Conservation (phyloP, 345 rosid species). For the Salix udensis region DNA sequence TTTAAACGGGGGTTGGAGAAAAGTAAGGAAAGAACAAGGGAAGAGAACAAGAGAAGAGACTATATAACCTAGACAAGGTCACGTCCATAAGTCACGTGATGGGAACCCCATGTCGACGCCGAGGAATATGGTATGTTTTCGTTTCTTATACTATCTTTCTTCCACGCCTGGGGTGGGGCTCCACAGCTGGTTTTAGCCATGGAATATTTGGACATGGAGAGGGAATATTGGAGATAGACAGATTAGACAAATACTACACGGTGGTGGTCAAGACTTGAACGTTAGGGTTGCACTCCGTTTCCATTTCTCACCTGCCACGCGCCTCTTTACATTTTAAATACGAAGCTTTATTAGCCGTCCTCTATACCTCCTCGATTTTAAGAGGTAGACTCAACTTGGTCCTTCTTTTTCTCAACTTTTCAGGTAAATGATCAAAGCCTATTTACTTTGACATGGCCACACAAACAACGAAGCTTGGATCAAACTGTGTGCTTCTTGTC, state of each 20-base stretch:
- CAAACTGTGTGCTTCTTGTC: no score
- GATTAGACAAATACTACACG: conserved; percentile 51
- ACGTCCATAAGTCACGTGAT: conserved; percentile 59
- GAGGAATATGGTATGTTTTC: conserved; percentile 46
- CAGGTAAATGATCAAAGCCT: no score
- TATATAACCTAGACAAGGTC: conserved; percentile 36
- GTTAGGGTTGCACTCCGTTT: conserved; percentile 1
- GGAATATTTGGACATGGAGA: conserved; percentile 56
- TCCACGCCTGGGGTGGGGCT: conserved; percentile 42
- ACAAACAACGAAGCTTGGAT: no score
- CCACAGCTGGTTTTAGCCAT: conserved; percentile 27
- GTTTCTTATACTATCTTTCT: background rate
- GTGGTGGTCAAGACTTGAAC: conserved; percentile 35
- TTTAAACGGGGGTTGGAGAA: background rate
- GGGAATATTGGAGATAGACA: conserved; percentile 50
- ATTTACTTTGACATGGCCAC: no score
- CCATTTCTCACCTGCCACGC: conserved; percentile 10
- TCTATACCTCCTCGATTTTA: no score
- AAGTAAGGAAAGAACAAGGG: conserved; percentile 11
- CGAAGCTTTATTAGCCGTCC: background rate
- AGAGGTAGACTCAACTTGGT: no score
- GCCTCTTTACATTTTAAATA: background rate
- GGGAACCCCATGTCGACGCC: conserved; percentile 57
- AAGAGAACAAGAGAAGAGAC: conserved; percentile 25
- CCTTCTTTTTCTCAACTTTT: no score